Evolutionary conservation across 108 stramenopile species (phyloP).

Genomic region (Nitzschia palea): DNA sequence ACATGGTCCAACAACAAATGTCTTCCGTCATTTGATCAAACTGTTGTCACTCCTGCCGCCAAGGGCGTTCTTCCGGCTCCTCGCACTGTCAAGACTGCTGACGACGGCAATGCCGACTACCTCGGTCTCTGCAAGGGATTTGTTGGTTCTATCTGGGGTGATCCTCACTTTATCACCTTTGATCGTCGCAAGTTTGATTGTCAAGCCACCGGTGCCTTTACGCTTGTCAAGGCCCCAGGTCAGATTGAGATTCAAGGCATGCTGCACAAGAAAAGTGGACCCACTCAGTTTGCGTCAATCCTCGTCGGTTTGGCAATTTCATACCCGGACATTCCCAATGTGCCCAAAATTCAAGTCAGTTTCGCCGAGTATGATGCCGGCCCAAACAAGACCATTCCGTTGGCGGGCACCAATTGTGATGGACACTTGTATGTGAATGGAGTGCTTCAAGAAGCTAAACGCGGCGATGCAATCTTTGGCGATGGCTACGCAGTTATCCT

Average conservation of each 20-base stretch:
- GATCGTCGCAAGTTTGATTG: constrained; percentile 1
- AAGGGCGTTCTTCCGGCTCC: too few relatives aligned
- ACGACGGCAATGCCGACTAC: too few relatives aligned
- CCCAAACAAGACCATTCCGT: background rate
- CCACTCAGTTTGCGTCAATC: background rate
- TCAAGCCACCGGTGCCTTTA: constrained; percentile 6
- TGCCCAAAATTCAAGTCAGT: background rate
- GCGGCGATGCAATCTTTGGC: background rate
- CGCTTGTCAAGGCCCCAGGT: background rate
- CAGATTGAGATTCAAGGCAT: background rate
- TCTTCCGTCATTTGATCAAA: too few relatives aligned
- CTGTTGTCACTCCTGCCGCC: too few relatives aligned
- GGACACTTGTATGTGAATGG: background rate
- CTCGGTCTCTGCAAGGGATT: background rate
- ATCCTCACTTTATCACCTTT: constrained; percentile 12
- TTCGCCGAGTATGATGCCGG: background rate
- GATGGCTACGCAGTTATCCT: background rate
- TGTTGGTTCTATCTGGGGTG: background rate
- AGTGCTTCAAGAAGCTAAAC: background rate
- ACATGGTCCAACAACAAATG: too few relatives aligned
- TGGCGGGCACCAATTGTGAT: background rate
- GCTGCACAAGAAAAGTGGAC: background rate
- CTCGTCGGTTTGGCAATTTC: background rate
- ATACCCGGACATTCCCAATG: background rate
- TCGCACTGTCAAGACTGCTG: too few relatives aligned